phyloP scores from a whole-genome alignment of 2,329 filamentous ascomycete species.

The Paramyrothecium roridum region DNA sequence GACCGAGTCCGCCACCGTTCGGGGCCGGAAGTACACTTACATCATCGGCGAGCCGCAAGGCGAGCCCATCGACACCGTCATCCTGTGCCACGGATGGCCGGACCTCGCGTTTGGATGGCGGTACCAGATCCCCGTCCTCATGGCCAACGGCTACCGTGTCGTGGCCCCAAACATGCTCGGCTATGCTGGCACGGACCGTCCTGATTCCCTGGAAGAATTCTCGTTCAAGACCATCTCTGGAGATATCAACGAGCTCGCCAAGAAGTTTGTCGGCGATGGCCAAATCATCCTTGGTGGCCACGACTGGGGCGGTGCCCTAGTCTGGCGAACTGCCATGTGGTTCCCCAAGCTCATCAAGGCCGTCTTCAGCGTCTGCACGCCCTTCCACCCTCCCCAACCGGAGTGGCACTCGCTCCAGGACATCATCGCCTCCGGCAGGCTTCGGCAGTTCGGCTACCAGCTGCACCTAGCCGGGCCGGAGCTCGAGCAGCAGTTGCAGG shows the following conservation, averaged over 20 bases:
- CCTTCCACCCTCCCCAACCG: slow-evolving; percentile 57
- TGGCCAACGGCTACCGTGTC: slow-evolving; percentile 71
- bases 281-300: slow-evolving; percentile 81
- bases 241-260: slow-evolving; percentile 72
- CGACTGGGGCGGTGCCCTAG: slow-evolving; percentile 83
- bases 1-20: slow-evolving; percentile 59
- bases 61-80: slow-evolving; percentile 43
- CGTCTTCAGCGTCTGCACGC: slow-evolving; percentile 79
- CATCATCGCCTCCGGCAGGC: slow-evolving; percentile 47
- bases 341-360: slow-evolving; percentile 69
- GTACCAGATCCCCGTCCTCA: slow-evolving; percentile 77
- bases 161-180: slow-evolving; percentile 85
- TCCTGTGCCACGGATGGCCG: slow-evolving; percentile 73
- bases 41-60: slow-evolving; percentile 49
- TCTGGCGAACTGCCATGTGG: slow-evolving; percentile 72
- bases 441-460: slow-evolving; percentile 81
- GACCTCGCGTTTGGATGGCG: slow-evolving; percentile 85
- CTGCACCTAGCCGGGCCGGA: slow-evolving; percentile 71
- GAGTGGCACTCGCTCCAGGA: slow-evolving; percentile 55
- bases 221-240: slow-evolving; percentile 68
- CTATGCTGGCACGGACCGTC: slow-evolving; percentile 74
- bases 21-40: slow-evolving; percentile 69
- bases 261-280: slow-evolving; percentile 44
- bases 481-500: slow-evolving; percentile 55
- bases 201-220: slow-evolving; percentile 60